phyloP scores from a whole-genome alignment of 257 asterid species.

The Salvia hispanica region DNA sequence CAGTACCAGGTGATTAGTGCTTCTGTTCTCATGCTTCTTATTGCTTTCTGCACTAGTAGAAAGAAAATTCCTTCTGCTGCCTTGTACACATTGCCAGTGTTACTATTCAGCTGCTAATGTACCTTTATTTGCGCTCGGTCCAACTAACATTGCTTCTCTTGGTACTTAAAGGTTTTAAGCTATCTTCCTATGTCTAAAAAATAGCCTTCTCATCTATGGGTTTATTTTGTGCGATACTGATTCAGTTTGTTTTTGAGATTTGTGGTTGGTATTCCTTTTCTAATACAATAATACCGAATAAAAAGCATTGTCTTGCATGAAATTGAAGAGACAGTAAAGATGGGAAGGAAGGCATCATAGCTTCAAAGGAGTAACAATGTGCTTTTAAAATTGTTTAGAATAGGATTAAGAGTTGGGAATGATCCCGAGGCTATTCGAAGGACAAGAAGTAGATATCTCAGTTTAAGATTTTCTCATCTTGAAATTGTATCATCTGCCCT shows the following conservation, averaged over 20 bases:
- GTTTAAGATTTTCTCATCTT: neutral
- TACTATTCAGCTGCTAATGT: conserved; percentile 9
- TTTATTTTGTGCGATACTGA: neutral
- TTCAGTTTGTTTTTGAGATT: neutral
- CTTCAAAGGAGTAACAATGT: neutral
- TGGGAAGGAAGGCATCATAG: neutral
- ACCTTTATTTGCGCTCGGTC: neutral
- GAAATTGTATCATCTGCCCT: neutral
- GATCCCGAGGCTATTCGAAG: neutral
- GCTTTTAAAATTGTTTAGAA: neutral
- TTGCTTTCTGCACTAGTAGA: conserved; percentile 11
- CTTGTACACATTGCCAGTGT: conserved; percentile 33
- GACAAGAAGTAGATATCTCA: neutral
- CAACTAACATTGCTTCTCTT: conserved; percentile 18
- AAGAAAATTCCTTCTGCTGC: conserved; percentile 47
- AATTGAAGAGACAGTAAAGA: neutral
- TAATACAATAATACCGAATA: neutral
- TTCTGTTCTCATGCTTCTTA: neutral
- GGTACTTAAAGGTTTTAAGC: neutral
- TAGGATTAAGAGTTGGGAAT: conserved; percentile 5
- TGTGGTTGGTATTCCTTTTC: neutral
- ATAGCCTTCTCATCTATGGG: neutral
- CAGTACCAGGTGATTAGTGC: conserved; percentile 68
- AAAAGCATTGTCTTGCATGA: neutral
- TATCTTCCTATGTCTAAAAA: neutral